Evolutionary conservation across 768 basidiomycete species (phyloP).

Genomic region (Dentipellis sp.): DNA sequence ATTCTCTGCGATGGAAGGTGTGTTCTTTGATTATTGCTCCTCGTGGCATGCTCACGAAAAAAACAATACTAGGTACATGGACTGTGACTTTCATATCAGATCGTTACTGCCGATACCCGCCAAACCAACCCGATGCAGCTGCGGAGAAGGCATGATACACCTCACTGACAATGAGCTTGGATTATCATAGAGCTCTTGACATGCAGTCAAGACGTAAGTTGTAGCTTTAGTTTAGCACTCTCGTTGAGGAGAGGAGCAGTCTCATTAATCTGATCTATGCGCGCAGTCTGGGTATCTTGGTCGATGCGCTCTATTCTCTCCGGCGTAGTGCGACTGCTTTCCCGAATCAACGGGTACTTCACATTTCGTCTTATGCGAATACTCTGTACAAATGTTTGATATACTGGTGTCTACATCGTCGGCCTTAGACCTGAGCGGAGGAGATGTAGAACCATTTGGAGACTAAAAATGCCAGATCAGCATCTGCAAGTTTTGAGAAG

Average conservation of each 20-base stretch:
- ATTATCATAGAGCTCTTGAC: neutral
- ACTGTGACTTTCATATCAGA: constrained; percentile 89
- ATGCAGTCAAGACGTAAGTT: neutral
- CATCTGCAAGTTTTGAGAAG: constrained; percentile 1
- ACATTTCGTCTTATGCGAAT: too few species aligned
- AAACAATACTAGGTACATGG: constrained; percentile 59
- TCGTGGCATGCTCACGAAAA: constrained; percentile 1
- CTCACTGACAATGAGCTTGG: constrained; percentile 1
- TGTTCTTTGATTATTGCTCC: constrained; percentile 13
- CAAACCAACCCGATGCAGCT: constrained; percentile 44
- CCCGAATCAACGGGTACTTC: neutral
- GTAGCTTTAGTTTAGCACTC: constrained; percentile 10
- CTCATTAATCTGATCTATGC: neutral
- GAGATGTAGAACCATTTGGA: constrained; percentile 95
- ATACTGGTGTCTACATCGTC: neutral
- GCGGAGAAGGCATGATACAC: constrained; percentile 25
- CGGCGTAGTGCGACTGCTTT: neutral
- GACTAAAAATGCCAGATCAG: constrained; percentile 31
- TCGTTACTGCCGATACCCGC: constrained; percentile 83
- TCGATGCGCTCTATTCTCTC: too few species aligned
- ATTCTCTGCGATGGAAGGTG: constrained; percentile 86
- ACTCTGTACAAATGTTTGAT: neutral
- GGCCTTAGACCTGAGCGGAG: constrained; percentile 61
- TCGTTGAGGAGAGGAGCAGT: neutral
- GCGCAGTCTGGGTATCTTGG: too few species aligned